Conservation (phyloP, 352 stramenopile genomes). For the Pythium sukuiense region DNA sequence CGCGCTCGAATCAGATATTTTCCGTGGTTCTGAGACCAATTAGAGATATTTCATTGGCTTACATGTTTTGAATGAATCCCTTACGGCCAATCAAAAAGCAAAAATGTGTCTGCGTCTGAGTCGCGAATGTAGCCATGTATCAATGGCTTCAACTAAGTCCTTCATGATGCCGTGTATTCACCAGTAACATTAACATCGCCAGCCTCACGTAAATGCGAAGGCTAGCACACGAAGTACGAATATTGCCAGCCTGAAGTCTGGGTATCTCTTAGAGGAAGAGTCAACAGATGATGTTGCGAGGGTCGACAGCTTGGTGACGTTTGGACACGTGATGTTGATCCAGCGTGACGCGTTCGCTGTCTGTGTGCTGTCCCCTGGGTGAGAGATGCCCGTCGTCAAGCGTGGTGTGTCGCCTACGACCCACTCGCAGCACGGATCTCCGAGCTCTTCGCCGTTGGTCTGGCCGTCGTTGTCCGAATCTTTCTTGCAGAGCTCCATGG, state of each 20-base stretch:
- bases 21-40: not conserved
- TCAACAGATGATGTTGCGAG: too few relatives aligned
- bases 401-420: not conserved
- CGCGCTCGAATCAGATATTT: constrained; percentile 7
- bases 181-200: too few relatives aligned
- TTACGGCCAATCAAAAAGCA: not conserved
- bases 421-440: constrained; percentile 47
- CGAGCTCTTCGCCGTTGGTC: constrained; percentile 61
- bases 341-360: constrained; percentile 9
- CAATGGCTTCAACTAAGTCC: not conserved
- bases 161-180: too few relatives aligned
- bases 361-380: constrained; percentile 11
- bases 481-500: constrained; percentile 38
- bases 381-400: constrained; percentile 25
- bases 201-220: too few relatives aligned
- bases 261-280: too few relatives aligned
- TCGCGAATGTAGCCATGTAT: not conserved
- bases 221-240: too few relatives aligned
- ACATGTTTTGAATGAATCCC: not conserved
- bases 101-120: not conserved
- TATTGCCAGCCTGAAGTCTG: constrained; percentile 7
- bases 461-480: constrained; percentile 51
- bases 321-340: constrained; percentile 5
- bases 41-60: not conserved
- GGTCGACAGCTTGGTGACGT: not conserved